Base-by-base conservation (phyloP, 179 eudicot genomes). In the Silene vulgaris region DNA sequence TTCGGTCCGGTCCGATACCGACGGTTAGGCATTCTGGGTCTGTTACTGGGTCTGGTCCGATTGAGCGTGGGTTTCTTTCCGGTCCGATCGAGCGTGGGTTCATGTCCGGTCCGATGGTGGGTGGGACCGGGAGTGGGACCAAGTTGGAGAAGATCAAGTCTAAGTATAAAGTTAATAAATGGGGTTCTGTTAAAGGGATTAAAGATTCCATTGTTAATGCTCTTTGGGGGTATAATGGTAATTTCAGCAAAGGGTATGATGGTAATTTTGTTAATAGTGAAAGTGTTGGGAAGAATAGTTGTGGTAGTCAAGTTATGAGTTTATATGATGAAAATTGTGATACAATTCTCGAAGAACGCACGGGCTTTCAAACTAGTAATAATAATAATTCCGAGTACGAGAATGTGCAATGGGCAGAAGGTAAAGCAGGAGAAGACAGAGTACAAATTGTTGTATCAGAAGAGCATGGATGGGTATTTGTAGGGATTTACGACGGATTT, bases 341-440 rank as follows among this genome's bases (percentile, higher is more conserved):
- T 19, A 77, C 3, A 40, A 5, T 1, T 17, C 7, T 20, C 1
- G 67, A 23, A 23, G 67, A 63, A 52, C 16, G 4, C 3, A 50
- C 13, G 23, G 32, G 23, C 1, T 11, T 1, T 62, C 23, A 62
- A 11, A 62, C 1, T 26, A 26, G 23, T 62, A 28, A 17, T 20
- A 12, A 28, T 72, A 86, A 77, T 75, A 74, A 86, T 62, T 89
- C 16, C 77, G 80, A 67, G 80, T 76, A 35, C 52, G 75, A 71
- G 45, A 93, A 84, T 75, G 80, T 93, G 66, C 92, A 91, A 73
- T 93, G 98, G 98, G 98, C 97, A 0, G 93, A 91, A 17, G 97
- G 97, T 3, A 93, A 90, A 77, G 96, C 98, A 21, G 98, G 98
- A 3, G 98, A 93, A 65, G 97, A 93, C 76, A 80, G 98, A 5